phyloP scores from a whole-genome alignment of 2,329 filamentous ascomycete genomes.

The Stemphylium vesicarium region DNA sequence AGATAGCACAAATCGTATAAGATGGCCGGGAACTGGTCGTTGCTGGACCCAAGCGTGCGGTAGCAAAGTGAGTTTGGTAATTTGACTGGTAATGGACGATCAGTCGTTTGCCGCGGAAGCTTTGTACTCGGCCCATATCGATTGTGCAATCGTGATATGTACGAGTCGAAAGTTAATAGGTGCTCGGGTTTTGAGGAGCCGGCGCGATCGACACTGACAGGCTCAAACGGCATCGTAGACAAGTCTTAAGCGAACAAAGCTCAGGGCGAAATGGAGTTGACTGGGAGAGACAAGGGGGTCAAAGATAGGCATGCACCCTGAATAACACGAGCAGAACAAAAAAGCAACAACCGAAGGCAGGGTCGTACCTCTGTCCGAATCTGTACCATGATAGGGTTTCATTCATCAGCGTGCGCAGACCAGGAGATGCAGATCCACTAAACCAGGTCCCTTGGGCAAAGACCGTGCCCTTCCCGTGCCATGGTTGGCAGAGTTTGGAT shows the following conservation, averaged over 20 bases:
- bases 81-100: not conserved
- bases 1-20: not conserved
- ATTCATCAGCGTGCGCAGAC: not conserved
- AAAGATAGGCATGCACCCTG: not conserved
- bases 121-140: not conserved
- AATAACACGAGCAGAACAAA: not conserved
- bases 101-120: not conserved
- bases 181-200: conserved; percentile 16
- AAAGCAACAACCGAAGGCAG: too few species aligned
- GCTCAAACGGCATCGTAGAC: not conserved
- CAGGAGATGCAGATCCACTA: conserved; percentile 2
- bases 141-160: conserved; percentile 6
- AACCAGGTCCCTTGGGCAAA: not conserved
- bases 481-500: conserved; percentile 4
- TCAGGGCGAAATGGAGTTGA: too few species aligned
- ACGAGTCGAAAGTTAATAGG: not conserved
- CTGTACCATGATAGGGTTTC: not conserved
- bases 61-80: not conserved
- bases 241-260: not conserved
- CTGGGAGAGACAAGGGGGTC: not conserved
- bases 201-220: conserved; percentile 3
- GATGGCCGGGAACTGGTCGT: not conserved
- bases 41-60: conserved; percentile 2
- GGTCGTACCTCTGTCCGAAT: not conserved
- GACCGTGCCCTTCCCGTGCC: conserved; percentile 9